These are phyloP conservation scores for Pichia ethanolica DNA, from an alignment of 805 yeast species.

Conservation along the genomic window DNA sequence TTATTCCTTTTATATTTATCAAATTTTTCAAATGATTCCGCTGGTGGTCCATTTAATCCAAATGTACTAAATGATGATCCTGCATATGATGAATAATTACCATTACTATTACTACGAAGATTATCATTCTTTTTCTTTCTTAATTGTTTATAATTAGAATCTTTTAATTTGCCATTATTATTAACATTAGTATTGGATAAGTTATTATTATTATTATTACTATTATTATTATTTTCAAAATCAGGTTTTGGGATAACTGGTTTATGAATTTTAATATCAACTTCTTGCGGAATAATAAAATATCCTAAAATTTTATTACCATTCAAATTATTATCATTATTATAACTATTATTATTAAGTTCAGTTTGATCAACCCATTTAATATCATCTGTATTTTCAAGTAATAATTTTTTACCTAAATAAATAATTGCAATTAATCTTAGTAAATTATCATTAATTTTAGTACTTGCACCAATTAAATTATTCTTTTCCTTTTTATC, in stretches of 20 bases:
- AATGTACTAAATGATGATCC: slow-evolving; percentile 13
- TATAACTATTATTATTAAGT: background rate
- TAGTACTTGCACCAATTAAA: slow-evolving; percentile 21
- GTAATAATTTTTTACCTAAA: slow-evolving; percentile 24
- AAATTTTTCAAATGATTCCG: slow-evolving; percentile 9
- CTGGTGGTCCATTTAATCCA: slow-evolving; percentile 3
- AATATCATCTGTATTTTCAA: slow-evolving; percentile 25
- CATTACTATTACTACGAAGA: background rate
- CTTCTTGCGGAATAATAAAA: background rate
- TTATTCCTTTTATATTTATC: slow-evolving; percentile 8
- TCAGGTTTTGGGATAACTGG: background rate
- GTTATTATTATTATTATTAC: background rate
- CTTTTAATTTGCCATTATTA: background rate
- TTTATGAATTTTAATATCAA: background rate
- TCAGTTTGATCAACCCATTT: slow-evolving; percentile 1
- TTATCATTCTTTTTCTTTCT: background rate
- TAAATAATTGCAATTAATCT: slow-evolving; percentile 30
- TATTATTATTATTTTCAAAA: background rate
- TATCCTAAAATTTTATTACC: background rate
- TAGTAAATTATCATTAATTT: slow-evolving; percentile 25
- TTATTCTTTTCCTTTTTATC: background rate
- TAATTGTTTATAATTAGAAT: background rate
- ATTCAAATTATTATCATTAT: background rate
- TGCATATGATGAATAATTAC: slow-evolving; percentile 5
- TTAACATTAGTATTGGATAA: background rate